phyloP scores from a whole-genome alignment of 1,284 basidiomycete species.

The Apiotrichum akiyoshidainum region DNA sequence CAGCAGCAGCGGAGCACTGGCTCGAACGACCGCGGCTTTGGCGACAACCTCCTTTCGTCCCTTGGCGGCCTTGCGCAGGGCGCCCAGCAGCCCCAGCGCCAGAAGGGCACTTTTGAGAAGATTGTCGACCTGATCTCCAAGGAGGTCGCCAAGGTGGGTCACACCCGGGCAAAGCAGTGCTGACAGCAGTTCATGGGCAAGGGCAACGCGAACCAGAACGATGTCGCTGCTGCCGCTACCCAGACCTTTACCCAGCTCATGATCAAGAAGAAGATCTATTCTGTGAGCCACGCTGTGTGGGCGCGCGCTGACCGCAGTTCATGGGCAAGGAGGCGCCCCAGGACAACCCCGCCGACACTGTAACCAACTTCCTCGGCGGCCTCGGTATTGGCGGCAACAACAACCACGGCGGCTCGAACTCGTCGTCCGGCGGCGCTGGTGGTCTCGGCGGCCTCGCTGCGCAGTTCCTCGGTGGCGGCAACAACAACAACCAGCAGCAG shows the following conservation, averaged over 20 bases:
- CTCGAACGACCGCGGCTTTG: constrained; percentile 2
- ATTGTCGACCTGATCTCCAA: constrained; percentile 9
- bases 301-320: constrained; percentile 1
- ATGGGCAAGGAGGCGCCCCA: constrained; percentile 13
- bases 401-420: not conserved
- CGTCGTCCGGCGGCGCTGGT: not conserved
- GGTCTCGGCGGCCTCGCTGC: constrained; percentile 1
- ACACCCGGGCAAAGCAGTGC: not conserved
- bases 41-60: not conserved
- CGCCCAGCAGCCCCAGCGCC: constrained; percentile 7
- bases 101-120: constrained; percentile 12
- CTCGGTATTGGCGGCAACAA: constrained; percentile 7
- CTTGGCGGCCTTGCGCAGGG: not conserved
- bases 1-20: not conserved
- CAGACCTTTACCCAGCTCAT: constrained; percentile 14
- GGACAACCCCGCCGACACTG: constrained; percentile 1
- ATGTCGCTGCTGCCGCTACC: constrained; percentile 10
- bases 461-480: constrained; percentile 8
- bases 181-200: constrained; percentile 8
- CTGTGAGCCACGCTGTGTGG: not conserved
- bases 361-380: constrained; percentile 4
- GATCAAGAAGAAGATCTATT: constrained; percentile 16
- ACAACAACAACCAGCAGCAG: constrained; percentile 6
- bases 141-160: constrained; percentile 10
- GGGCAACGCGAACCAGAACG: constrained; percentile 8